These are phyloP conservation scores for Sisymbrium irio DNA, from an alignment of 345 rosid species.

Conservation along the genomic window DNA sequence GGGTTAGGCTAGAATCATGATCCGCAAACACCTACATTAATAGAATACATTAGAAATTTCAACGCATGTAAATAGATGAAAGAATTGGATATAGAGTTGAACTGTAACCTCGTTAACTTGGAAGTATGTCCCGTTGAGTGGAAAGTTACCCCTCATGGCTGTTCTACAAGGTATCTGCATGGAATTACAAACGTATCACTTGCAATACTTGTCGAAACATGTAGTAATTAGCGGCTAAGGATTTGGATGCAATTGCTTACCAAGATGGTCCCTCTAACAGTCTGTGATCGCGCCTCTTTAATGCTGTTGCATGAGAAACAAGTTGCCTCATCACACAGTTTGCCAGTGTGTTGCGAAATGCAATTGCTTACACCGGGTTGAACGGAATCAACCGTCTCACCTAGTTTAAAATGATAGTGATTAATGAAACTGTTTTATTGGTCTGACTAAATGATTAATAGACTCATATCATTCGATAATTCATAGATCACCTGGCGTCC, in stretches of 20 bases:
- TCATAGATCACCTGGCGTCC: constrained; percentile 83
- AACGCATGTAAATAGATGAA: background rate
- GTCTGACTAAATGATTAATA: background rate
- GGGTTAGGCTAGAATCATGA: constrained; percentile 75
- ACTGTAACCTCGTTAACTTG: constrained; percentile 83
- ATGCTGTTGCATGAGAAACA: constrained; percentile 74
- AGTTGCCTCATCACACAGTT: constrained; percentile 54
- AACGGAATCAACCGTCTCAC: constrained; percentile 81
- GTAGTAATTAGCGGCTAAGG: background rate
- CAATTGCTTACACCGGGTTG: constrained; percentile 60
- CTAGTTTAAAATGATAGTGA: constrained; percentile 34
- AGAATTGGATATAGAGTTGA: background rate
- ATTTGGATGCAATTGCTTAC: constrained; percentile 42
- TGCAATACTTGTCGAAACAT: background rate
- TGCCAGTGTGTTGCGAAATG: constrained; percentile 44
- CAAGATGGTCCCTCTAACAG: constrained; percentile 86
- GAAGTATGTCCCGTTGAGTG: constrained; percentile 94
- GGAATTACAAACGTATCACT: background rate
- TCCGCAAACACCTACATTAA: constrained; percentile 83
- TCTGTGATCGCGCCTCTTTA: constrained; percentile 66
- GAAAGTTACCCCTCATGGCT: constrained; percentile 95
- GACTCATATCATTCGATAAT: background rate
- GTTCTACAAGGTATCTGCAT: constrained; percentile 91
- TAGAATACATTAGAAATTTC: background rate
- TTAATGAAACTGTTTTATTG: background rate